Percentiles rank a stretch among this genome's conserved stretches.
phyloP scores from a whole-genome alignment of 2,329 filamentous ascomycete genomes.

The Elsinoe fawcettii region DNA sequence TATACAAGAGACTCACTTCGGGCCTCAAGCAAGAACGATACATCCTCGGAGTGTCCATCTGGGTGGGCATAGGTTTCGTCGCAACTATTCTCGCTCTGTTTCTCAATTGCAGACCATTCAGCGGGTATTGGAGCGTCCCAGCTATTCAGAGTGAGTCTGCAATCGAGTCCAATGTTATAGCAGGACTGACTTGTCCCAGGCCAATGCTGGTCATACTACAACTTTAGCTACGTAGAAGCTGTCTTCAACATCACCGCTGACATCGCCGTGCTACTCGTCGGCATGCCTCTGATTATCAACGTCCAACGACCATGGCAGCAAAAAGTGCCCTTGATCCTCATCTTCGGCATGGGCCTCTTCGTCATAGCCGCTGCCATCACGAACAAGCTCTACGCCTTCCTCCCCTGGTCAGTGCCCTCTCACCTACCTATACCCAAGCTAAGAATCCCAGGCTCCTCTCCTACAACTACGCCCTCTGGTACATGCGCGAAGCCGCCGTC shows the following conservation, averaged over 20 bases:
- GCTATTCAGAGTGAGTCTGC: background rate
- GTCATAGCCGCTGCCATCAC: conserved; percentile 19
- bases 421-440: background rate
- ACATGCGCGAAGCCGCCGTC: conserved; percentile 18
- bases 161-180: background rate
- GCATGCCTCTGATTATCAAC: conserved; percentile 17
- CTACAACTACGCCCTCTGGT: conserved; percentile 18
- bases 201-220: conserved; percentile 19
- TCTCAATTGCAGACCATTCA: conserved; percentile 18
- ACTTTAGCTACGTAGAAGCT: conserved; percentile 18
- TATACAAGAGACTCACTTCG: conserved; percentile 46
- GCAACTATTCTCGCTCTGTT: conserved; percentile 18
- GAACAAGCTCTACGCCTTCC: conserved; percentile 19
- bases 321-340: conserved; percentile 16
- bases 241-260: conserved; percentile 20
- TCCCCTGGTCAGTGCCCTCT: background rate
- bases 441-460: background rate
- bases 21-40: conserved; percentile 40
- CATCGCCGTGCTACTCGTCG: conserved; percentile 17
- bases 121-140: conserved; percentile 19
- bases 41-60: conserved; percentile 22
- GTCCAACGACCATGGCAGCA: conserved; percentile 18
- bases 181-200: background rate
- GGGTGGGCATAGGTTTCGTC: conserved; percentile 17
- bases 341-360: conserved; percentile 19